Percentiles rank a stretch among this genome's conserved stretches.
Conservation (phyloP, 1,284 basidiomycete genomes). For the Neolentinus lepideus region DNA sequence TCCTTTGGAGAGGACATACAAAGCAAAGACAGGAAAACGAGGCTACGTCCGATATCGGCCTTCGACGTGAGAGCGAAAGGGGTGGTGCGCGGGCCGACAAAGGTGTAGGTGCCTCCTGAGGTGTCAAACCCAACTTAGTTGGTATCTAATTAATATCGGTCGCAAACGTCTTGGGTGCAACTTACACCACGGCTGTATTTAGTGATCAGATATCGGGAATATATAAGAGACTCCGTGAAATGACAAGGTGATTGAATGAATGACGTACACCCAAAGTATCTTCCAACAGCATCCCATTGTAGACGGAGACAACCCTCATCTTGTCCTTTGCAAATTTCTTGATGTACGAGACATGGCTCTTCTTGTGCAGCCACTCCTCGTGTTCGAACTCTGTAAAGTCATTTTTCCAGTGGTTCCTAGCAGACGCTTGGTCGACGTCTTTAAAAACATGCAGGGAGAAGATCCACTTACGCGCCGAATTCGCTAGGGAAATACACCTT, state of each 20-base stretch:
- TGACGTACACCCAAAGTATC: slow-evolving; percentile 11
- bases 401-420: slow-evolving; percentile 20
- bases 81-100: slow-evolving; percentile 14
- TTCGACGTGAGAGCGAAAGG: slow-evolving; percentile 15
- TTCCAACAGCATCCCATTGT: slow-evolving; percentile 20
- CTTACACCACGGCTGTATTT: slow-evolving; percentile 7
- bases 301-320: slow-evolving; percentile 19
- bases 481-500: slow-evolving; percentile 24
- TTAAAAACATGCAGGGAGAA: not conserved
- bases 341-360: slow-evolving; percentile 12
- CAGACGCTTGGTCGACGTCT: not conserved
- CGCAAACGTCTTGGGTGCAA: not conserved
- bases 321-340: slow-evolving; percentile 14
- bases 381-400: slow-evolving; percentile 20
- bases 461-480: slow-evolving; percentile 19
- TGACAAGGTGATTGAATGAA: no score
- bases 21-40: slow-evolving; percentile 20
- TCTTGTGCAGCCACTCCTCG: slow-evolving; percentile 17
- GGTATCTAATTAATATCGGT: not conserved
- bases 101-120: slow-evolving; percentile 15
- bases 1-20: slow-evolving; percentile 15
- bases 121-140: slow-evolving; percentile 20
- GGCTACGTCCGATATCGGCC: slow-evolving; percentile 17
- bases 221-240: no score
- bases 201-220: not conserved